These are phyloP conservation scores for Rhexocercosporidium sp. DNA, from an alignment of 2,329 filamentous ascomycete genomes.

Conservation along the genomic window DNA sequence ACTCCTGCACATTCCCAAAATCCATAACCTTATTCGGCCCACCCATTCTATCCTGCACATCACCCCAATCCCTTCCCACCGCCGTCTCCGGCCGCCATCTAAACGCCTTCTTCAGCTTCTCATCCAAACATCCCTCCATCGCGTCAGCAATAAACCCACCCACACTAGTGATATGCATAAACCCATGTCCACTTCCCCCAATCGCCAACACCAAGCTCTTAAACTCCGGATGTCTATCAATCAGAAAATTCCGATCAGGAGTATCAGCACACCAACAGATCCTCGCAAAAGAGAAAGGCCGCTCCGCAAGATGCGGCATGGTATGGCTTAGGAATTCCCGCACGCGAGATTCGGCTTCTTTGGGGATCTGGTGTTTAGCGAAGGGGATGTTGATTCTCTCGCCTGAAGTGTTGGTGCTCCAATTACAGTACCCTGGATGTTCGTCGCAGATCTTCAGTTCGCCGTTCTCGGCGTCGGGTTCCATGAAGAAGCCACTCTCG, in stretches of 20 bases:
- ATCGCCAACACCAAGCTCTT: constrained; percentile 52
- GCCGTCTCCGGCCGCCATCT: constrained; percentile 59
- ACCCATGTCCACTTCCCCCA: constrained; percentile 58
- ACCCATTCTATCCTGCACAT: constrained; percentile 54
- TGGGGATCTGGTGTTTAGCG: constrained; percentile 48
- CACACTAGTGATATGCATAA: constrained; percentile 56
- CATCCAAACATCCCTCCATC: constrained; percentile 51
- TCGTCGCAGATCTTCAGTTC: constrained; percentile 60
- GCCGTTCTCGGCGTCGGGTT: constrained; percentile 51
- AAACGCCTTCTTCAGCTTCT: constrained; percentile 48
- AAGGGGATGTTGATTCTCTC: constrained; percentile 26
- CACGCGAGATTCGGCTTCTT: constrained; percentile 52
- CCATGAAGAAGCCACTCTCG: constrained; percentile 56
- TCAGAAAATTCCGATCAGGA: constrained; percentile 57
- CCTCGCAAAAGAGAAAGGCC: constrained; percentile 54
- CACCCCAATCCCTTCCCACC: constrained; percentile 50
- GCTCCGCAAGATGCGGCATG: constrained; percentile 57
- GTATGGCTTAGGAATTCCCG: constrained; percentile 54
- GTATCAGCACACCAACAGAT: constrained; percentile 65
- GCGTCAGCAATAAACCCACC: constrained; percentile 55
- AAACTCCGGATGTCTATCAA: constrained; percentile 53
- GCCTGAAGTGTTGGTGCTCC: constrained; percentile 35
- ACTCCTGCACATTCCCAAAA: constrained; percentile 49
- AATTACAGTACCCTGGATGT: constrained; percentile 61
- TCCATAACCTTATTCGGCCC: constrained; percentile 54